phyloP scores from a whole-genome alignment of 192 early-diverging fungal species.

The Coemansia sp. region DNA sequence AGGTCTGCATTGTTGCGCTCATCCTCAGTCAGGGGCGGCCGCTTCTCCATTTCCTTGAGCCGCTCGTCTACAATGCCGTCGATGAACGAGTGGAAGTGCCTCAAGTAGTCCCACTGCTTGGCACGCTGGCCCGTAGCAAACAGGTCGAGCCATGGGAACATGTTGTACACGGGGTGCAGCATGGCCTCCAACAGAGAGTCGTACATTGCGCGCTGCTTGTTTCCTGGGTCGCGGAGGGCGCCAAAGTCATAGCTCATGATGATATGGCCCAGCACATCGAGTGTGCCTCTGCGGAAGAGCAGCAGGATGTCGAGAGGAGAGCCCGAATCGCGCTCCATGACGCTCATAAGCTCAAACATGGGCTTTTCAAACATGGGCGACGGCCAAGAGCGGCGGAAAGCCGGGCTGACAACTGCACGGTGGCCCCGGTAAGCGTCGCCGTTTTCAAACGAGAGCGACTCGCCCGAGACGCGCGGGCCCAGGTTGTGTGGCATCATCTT shows the following conservation, averaged over 20 bases:
- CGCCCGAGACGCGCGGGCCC: slow-evolving; percentile 48
- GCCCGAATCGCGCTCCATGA: slow-evolving; percentile 41
- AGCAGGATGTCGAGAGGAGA: slow-evolving; percentile 42
- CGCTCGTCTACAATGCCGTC: slow-evolving; percentile 45
- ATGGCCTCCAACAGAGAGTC: slow-evolving; percentile 51
- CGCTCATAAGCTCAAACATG: slow-evolving; percentile 42
- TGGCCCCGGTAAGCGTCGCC: slow-evolving; percentile 53
- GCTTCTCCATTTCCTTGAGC: slow-evolving; percentile 37
- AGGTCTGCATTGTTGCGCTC: slow-evolving; percentile 58
- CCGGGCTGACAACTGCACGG: slow-evolving; percentile 53
- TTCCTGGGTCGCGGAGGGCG: slow-evolving; percentile 49
- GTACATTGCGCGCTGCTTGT: slow-evolving; percentile 55
- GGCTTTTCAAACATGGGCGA: slow-evolving; percentile 46
- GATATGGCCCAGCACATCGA: slow-evolving; percentile 62
- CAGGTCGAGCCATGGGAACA: slow-evolving; percentile 60
- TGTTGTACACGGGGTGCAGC: slow-evolving; percentile 52
- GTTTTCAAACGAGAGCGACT: slow-evolving; percentile 53
- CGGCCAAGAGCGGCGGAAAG: slow-evolving; percentile 56
- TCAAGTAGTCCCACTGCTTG: slow-evolving; percentile 47
- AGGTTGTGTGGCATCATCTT: slow-evolving; percentile 49
- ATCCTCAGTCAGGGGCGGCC: slow-evolving; percentile 40
- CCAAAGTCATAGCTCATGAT: slow-evolving; percentile 62
- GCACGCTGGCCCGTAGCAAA: slow-evolving; percentile 45
- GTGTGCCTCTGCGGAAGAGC: slow-evolving; percentile 54
- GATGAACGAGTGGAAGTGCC: slow-evolving; percentile 50